Evolutionary conservation across 495 filamentous ascomycete genomes (phyloP), one percentile per base, ranked within the genome.

Genomic region (Xylaria castorea): DNA sequence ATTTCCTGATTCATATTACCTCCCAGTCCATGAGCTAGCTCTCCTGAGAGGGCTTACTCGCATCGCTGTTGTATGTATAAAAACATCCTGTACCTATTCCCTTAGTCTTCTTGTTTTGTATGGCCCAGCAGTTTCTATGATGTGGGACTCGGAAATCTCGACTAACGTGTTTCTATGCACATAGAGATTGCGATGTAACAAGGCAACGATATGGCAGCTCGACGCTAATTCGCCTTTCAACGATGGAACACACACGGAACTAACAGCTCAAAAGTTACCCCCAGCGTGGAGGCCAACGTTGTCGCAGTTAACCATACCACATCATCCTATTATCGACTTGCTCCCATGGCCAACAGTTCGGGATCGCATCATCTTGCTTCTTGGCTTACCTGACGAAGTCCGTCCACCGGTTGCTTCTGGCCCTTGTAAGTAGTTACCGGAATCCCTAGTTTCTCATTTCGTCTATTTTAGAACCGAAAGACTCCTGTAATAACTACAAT

Each of bases 291-390:
- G 70, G 60, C 80, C 80, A 22, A 81, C 80, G 14, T 20, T 72
- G 14, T 22, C 74, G 3, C 80, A 81, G 50, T 38, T 74, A 1
- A 22, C 53, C 11, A 42, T 85, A 63, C 82, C 83, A 7, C 85
- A 88, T 73, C 86, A 88, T 72, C 86, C 86, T 1, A 50, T 87
- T 14, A 50, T 88, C 3, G 86, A 88, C 74, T 68, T 85, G 30
- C 76, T 88, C 1, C 86, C 86, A 9, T 88, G 86, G 86, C 85
- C 86, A 0, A 74, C 70, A 20, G 79, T 80, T 20, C 81, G 86
- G 36, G 81, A 85, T 48, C 84, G 85, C 68, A 67, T 51, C 32
- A 83, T 88, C 71, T 75, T 74, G 64, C 74, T 86, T 2, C 77
- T 88, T 50, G 68, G 71, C 16, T 74, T 86, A 12, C 84, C 85